Percentiles rank a stretch among this genome's conserved stretches.
Evolutionary conservation across 2,329 filamentous ascomycete genomes (phyloP).

Genomic region (Aspergillus clavatus): DNA sequence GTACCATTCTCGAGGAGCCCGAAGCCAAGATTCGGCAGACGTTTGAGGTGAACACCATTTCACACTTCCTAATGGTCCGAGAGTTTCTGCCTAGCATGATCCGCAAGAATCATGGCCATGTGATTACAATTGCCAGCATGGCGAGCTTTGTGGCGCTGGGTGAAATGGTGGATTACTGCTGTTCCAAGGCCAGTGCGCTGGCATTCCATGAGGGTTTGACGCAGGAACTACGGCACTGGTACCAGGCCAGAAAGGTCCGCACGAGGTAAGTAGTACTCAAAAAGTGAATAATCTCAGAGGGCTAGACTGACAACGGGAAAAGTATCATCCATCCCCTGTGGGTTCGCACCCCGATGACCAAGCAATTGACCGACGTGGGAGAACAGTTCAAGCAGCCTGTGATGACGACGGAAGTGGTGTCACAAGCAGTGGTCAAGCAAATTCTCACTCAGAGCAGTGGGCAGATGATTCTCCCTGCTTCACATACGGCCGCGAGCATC

Average conservation of each 20-base stretch:
- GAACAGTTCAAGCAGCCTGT: constrained; percentile 30
- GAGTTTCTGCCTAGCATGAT: constrained; percentile 53
- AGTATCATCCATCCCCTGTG: constrained; percentile 39
- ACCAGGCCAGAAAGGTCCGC: constrained; percentile 35
- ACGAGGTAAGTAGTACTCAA: constrained; percentile 36
- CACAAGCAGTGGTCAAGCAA: constrained; percentile 47
- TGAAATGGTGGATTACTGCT: constrained; percentile 50
- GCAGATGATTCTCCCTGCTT: constrained; percentile 45
- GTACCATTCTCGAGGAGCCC: constrained; percentile 45
- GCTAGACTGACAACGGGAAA: constrained; percentile 4
- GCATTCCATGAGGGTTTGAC: constrained; percentile 50
- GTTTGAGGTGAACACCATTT: constrained; percentile 51
- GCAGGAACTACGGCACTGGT: constrained; percentile 35
- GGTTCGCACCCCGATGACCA: constrained; percentile 47
- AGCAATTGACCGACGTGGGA: constrained; percentile 31
- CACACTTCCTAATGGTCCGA: constrained; percentile 48
- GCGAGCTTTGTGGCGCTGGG: constrained; percentile 47
- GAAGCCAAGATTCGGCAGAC: constrained; percentile 44
- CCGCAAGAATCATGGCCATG: constrained; percentile 49
- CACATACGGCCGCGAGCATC: constrained; percentile 21
- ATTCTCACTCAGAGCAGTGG: constrained; percentile 48
- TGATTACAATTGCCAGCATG: constrained; percentile 53
- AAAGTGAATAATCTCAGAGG: too few relatives aligned
- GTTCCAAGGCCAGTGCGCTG: constrained; percentile 49
- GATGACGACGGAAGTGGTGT: constrained; percentile 38